Evolutionary conservation across 2,329 filamentous ascomycete genomes (phyloP).

Genomic region (Juglanconis sp.): DNA sequence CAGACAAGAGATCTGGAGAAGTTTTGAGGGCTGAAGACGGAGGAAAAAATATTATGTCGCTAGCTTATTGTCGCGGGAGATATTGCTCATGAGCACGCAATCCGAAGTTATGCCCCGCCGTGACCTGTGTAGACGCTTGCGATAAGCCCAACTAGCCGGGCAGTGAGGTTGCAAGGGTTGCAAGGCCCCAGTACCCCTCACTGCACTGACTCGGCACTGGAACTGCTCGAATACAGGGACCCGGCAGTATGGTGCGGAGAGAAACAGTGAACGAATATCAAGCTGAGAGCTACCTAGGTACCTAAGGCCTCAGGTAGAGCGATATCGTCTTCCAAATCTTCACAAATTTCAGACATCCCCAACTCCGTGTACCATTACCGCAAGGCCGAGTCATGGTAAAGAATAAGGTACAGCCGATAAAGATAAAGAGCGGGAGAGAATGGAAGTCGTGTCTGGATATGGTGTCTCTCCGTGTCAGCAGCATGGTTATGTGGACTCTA

Average conservation of each 20-base stretch:
- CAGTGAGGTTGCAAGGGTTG: not conserved
- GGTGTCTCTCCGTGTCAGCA: no score
- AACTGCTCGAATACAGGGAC: not conserved
- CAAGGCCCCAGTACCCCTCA: not conserved
- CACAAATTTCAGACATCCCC: no score
- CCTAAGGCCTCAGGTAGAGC: no score
- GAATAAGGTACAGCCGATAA: no score
- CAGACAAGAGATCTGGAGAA: not conserved
- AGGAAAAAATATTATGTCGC: not conserved
- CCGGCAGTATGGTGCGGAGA: not conserved
- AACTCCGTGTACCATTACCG: no score
- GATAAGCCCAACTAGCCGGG: not conserved
- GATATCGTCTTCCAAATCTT: no score
- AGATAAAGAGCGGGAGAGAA: no score
- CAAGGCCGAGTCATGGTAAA: no score
- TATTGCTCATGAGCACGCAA: slow-evolving; percentile 13
- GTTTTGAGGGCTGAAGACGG: not conserved
- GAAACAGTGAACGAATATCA: not conserved
- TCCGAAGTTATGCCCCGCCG: slow-evolving; percentile 2
- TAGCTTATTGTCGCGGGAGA: not conserved
- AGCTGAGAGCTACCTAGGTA: no score
- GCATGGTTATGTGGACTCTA: no score
- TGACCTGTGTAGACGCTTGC: not conserved
- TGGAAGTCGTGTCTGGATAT: no score
- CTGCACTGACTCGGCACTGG: not conserved